Evolutionary conservation across 2,329 filamentous ascomycete genomes (phyloP).

Genomic region (Zasmidium angulare): DNA sequence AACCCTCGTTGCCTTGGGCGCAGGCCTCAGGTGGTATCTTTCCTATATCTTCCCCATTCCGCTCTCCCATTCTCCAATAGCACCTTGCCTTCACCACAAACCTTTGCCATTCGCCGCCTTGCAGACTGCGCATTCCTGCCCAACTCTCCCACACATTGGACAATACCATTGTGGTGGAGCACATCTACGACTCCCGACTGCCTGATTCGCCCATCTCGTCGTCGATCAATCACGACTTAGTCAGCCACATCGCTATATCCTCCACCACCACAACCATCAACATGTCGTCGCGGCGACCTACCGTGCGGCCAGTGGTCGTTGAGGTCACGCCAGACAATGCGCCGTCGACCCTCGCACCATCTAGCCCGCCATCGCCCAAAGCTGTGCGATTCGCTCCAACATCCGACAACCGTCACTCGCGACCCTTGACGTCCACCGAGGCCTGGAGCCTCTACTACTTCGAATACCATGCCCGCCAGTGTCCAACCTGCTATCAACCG

Average conservation of each 20-base stretch:
- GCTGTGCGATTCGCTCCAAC: constrained; percentile 31
- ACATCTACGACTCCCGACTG: neutral
- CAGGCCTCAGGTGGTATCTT: neutral
- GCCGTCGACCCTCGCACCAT: constrained; percentile 24
- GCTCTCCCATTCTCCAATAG: neutral
- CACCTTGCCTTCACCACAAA: neutral
- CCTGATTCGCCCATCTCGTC: constrained; percentile 1
- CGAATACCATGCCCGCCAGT: constrained; percentile 48
- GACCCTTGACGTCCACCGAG: constrained; percentile 43
- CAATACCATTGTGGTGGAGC: constrained; percentile 8
- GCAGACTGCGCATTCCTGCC: neutral
- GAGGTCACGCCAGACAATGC: constrained; percentile 26
- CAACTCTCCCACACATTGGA: constrained; percentile 1
- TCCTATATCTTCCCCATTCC: constrained; percentile 4
- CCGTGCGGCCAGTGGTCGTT: constrained; percentile 26
- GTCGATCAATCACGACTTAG: constrained; percentile 11
- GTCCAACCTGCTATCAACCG: constrained; percentile 46
- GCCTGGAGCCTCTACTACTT: constrained; percentile 50
- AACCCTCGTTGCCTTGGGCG: constrained; percentile 5
- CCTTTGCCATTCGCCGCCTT: neutral
- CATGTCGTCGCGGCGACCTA: constrained; percentile 22
- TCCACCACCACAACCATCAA: constrained; percentile 5
- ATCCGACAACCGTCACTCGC: constrained; percentile 35
- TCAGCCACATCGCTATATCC: constrained; percentile 4
- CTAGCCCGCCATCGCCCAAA: constrained; percentile 30